Percentiles rank a stretch among this genome's conserved stretches.
phyloP scores from a whole-genome alignment of 176 grass and related monocot species.

The Saccharum officinarum region DNA sequence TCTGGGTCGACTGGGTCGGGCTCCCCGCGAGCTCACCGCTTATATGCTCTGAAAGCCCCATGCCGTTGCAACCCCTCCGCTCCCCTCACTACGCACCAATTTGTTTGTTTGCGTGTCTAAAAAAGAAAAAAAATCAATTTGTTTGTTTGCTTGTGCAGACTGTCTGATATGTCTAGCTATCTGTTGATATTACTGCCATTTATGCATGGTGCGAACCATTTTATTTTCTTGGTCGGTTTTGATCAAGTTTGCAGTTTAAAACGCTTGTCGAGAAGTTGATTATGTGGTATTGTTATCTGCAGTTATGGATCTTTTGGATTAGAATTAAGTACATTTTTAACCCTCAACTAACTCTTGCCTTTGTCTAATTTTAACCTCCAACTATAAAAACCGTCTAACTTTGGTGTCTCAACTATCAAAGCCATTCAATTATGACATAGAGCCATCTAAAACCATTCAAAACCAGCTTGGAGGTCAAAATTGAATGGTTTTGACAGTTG shows the following conservation, averaged over 20 bases:
- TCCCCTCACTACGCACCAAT: neutral
- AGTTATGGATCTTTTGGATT: conserved; percentile 36
- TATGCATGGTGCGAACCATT: neutral
- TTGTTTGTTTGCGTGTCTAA: too few relatives aligned
- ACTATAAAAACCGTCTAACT: too few relatives aligned
- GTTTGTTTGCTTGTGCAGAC: neutral
- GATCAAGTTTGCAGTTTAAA: neutral
- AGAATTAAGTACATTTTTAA: neutral
- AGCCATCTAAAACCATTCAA: too few relatives aligned
- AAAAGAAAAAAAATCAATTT: too few relatives aligned
- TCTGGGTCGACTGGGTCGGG: neutral
- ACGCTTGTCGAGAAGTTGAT: neutral
- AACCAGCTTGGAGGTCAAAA: too few relatives aligned
- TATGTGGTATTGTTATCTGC: neutral
- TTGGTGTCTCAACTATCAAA: too few relatives aligned
- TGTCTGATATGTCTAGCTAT: neutral
- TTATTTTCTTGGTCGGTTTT: too few relatives aligned
- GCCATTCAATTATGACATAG: too few relatives aligned
- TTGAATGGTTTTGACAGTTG: too few relatives aligned
- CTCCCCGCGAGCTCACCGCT: neutral
- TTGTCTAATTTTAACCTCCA: too few relatives aligned
- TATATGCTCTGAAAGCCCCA: too few relatives aligned
- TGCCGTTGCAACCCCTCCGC: neutral
- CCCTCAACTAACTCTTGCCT: too few relatives aligned
- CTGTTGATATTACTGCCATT: neutral